Base-by-base conservation (phyloP, 2,329 filamentous ascomycete species). In the Nemania sp. region DNA sequence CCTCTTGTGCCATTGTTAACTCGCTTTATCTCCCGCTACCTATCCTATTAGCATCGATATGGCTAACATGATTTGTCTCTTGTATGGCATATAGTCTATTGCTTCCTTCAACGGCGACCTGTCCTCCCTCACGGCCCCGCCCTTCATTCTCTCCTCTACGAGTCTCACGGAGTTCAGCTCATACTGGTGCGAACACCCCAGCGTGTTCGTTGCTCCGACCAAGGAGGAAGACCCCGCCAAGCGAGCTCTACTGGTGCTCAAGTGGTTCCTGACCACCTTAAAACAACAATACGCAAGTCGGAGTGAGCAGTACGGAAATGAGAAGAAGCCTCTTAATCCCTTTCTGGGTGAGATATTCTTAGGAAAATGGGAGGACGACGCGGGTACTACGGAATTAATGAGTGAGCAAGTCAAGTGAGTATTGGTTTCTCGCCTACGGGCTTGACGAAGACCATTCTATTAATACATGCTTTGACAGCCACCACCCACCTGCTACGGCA, bases 271-370 rank as follows among this genome's bases (percentile, higher is more conserved):
- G 9, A 71, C 72, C 12, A 75, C 76, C 4, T 71, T 80, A 24
- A 75, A 71, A 48, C 77, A 80, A 45, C 70, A 79, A 47, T 80
- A 80, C 59, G 71, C 79, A 9, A 63, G 74, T 63, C 54, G 76
- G 41, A 69, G 76, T 43, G 72, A 73, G 24, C 74, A 77, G 6
- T 70, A 68, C 24, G 70, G 75, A 30, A 78, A 76, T 56, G 78
- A 80, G 66, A 78, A 78, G 65, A 81, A 81, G 59, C 78, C 78
- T 1, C 71, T 80, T 6, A 81, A 81, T 53, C 77, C 78, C 6
- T 80, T 81, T 45, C 68, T 81, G 0, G 78, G 78, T 14, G 78
- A 80, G 64, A 54, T 80, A 1, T 81, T 80, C 59, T 59, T 80
- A 8, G 64, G 61, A 1, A 67, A 68, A 37, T 69, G 68, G 59